Evolutionary conservation across 2,329 filamentous ascomycete genomes (phyloP).

Genomic region (Calycina herbarum): DNA sequence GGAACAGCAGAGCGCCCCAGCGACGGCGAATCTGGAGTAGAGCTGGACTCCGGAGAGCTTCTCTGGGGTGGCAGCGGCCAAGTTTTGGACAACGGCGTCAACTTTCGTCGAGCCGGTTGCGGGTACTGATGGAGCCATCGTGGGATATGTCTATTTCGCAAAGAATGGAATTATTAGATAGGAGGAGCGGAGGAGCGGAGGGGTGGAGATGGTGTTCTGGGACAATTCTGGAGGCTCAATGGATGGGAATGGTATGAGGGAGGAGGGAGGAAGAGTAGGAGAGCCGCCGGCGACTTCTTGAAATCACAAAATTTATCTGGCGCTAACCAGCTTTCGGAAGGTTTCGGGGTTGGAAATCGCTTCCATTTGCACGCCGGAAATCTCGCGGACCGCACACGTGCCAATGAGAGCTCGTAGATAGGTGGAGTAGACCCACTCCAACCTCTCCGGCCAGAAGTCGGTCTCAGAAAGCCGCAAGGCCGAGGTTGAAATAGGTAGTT

Average conservation of each 20-base stretch:
- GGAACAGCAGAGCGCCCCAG: slow-evolving; percentile 96
- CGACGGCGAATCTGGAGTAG: slow-evolving; percentile 95
- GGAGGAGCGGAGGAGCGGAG: slow-evolving; percentile 30
- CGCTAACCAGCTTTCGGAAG: slow-evolving; percentile 6
- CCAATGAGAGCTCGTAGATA: neutral
- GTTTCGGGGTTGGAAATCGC: slow-evolving; percentile 7
- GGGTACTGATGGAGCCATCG: slow-evolving; percentile 30
- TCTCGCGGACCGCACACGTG: neutral
- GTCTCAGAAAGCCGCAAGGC: neutral
- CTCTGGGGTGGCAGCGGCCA: slow-evolving; percentile 37
- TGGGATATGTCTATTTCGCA: slow-evolving; percentile 19
- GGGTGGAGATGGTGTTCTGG: slow-evolving; percentile 18
- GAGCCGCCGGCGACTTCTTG: neutral
- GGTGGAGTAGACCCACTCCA: neutral
- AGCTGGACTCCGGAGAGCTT: slow-evolving; percentile 67
- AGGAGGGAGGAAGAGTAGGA: neutral
- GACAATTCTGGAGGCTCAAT: slow-evolving; percentile 12
- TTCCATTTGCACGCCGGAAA: neutral
- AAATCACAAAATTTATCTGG: slow-evolving; percentile 14
- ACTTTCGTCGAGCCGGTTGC: slow-evolving; percentile 37
- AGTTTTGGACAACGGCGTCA: slow-evolving; percentile 36
- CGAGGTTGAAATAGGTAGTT: neutral
- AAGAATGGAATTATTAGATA: slow-evolving; percentile 21
- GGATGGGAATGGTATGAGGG: slow-evolving; percentile 11
- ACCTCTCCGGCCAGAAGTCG: neutral